phyloP scores from a whole-genome alignment of 2,329 filamentous ascomycete species.

The Periconia digitata region DNA sequence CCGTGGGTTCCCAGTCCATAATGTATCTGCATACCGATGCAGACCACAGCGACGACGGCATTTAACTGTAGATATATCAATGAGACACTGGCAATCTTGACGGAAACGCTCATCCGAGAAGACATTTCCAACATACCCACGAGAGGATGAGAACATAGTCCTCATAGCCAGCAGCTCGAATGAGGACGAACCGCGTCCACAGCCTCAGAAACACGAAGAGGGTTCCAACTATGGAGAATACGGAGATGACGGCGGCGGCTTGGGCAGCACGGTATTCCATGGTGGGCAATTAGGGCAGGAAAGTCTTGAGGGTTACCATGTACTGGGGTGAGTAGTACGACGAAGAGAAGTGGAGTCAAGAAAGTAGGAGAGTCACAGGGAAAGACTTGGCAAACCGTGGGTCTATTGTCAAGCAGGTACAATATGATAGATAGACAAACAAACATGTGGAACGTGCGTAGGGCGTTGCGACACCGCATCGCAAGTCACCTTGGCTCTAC shows the following conservation, averaged over 20 bases:
- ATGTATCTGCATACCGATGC: slow-evolving; percentile 7
- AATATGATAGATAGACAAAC: too few relatives aligned
- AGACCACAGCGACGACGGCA: slow-evolving; percentile 3
- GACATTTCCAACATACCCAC: slow-evolving; percentile 17
- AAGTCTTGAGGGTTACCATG: neutral
- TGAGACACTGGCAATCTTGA: neutral
- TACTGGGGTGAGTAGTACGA: too few relatives aligned
- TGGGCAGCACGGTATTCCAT: neutral
- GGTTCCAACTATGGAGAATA: slow-evolving; percentile 6
- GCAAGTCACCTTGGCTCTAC: too few relatives aligned
- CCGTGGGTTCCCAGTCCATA: slow-evolving; percentile 7
- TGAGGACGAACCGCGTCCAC: slow-evolving; percentile 12
- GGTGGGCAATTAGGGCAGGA: neutral
- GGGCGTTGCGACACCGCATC: too few relatives aligned
- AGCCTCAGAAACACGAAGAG: slow-evolving; percentile 12
- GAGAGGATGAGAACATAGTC: slow-evolving; percentile 10
- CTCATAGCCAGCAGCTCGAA: slow-evolving; percentile 10
- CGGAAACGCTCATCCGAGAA: too few relatives aligned
- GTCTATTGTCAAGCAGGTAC: too few relatives aligned
- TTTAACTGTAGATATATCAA: slow-evolving; percentile 2
- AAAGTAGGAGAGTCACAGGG: too few relatives aligned
- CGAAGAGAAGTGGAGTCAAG: too few relatives aligned
- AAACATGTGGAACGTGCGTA: too few relatives aligned
- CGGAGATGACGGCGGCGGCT: slow-evolving; percentile 3
- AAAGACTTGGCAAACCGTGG: too few relatives aligned